A percentile compares a stretch with the other conserved stretches of the same genome.
Evolutionary conservation across 2,329 filamentous ascomycete species (phyloP).

Genomic region (Aureobasidium vineae): DNA sequence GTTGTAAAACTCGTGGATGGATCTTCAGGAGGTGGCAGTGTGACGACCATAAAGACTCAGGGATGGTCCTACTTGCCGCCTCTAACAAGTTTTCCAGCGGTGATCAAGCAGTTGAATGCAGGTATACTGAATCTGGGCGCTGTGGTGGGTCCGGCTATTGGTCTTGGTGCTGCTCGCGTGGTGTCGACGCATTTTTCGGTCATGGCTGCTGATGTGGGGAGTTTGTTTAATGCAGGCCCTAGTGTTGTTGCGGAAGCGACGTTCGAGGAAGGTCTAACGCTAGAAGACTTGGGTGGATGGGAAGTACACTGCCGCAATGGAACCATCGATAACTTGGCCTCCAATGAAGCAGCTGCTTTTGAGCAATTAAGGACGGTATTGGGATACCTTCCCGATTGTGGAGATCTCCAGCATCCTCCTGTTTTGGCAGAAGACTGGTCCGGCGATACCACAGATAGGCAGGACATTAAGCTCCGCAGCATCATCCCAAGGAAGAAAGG

Average conservation of each 20-base stretch:
- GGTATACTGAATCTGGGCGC: slow-evolving; percentile 65
- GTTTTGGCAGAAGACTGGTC: slow-evolving; percentile 33
- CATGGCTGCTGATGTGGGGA: slow-evolving; percentile 63
- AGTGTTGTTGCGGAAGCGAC: slow-evolving; percentile 62
- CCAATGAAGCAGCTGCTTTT: slow-evolving; percentile 61
- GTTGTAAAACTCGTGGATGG: slow-evolving; percentile 65
- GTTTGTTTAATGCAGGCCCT: slow-evolving; percentile 63
- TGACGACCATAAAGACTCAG: slow-evolving; percentile 56
- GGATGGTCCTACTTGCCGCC: slow-evolving; percentile 62
- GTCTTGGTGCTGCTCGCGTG: slow-evolving; percentile 61
- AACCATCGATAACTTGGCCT: slow-evolving; percentile 63
- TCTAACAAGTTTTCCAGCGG: slow-evolving; percentile 53
- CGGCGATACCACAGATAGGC: slow-evolving; percentile 51
- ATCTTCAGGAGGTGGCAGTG: slow-evolving; percentile 60
- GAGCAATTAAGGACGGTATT: slow-evolving; percentile 59
- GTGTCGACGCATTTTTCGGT: slow-evolving; percentile 64
- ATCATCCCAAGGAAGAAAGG: slow-evolving; percentile 59
- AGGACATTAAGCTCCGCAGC: slow-evolving; percentile 51
- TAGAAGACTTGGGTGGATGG: slow-evolving; percentile 60
- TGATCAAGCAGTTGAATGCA: slow-evolving; percentile 58
- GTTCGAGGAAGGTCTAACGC: slow-evolving; percentile 61
- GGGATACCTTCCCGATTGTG: slow-evolving; percentile 58
- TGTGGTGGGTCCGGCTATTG: slow-evolving; percentile 62
- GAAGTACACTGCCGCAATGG: slow-evolving; percentile 63
- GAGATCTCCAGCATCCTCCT: slow-evolving; percentile 54